Base-by-base conservation (phyloP, 1,284 basidiomycete species). In the Inonotus obliquus region DNA sequence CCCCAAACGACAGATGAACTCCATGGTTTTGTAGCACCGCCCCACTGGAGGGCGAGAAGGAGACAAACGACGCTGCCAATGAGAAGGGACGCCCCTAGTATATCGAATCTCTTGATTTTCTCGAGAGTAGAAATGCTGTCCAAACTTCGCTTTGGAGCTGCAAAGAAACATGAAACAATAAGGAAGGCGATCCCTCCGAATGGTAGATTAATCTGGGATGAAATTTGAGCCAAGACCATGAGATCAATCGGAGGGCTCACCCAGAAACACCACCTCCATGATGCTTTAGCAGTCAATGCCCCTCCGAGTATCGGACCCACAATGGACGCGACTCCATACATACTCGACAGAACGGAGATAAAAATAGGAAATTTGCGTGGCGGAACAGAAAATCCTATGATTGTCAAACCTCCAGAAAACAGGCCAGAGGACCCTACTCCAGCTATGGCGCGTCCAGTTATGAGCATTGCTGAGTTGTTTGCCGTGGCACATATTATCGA, bases 371-470 rank as follows among this genome's bases (percentile, higher is more conserved):
- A 68, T 9, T 62, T 62, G 10, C 54, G 37, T 25, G 54, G 51
- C 29, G 75, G 70, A 57, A 79, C 74, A 21, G 76, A 76, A 64
- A 79, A 79, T 1, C 69, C 70, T 58, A 76, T 70, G 62, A 76
- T 69, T 65, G 65, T 67, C 53, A 76, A 70, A 35, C 65, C 71
- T 0, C 71, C 67, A 5, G 70, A 70, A 66, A 79, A 78, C 65
- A 82, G 76, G 7, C 79, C 80, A 0, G 76, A 75, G 0, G 77
- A 79, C 6, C 79, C 80, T 2, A 76, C 67, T 27, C 80, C 80
- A 0, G 79, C 74, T 47, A 82, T 66, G 0, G 78, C 79, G 37
- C 80, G 73, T 17, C 76, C 77, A 21, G 79, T 65, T 56, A 78
- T 78, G 60, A 79, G 68, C 25, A 78, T 73, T 13, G 72, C 67